phyloP scores from a whole-genome alignment of 768 basidiomycete genomes.

The Trametes villosa region DNA sequence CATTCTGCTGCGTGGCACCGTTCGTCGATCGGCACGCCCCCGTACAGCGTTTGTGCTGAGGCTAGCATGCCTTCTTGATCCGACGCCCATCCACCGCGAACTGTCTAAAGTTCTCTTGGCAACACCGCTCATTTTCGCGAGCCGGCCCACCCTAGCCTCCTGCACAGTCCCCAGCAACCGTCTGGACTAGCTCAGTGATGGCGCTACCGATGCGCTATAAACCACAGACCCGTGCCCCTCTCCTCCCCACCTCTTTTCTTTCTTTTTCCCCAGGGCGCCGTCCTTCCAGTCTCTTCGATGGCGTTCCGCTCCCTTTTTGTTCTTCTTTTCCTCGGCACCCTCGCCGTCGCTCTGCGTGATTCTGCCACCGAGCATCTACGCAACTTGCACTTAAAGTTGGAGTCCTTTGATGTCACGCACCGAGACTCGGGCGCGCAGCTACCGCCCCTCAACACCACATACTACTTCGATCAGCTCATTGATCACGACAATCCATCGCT shows the following conservation, averaged over 20 bases:
- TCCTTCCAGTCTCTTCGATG: constrained; percentile 41
- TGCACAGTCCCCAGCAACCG: too few species aligned
- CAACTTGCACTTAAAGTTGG: neutral
- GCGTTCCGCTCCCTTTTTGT: neutral
- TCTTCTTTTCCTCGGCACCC: neutral
- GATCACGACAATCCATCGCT: constrained; percentile 57
- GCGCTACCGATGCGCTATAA: too few species aligned
- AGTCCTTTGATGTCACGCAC: neutral
- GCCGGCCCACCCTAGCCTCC: too few species aligned
- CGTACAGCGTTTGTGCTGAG: too few species aligned
- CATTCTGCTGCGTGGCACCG: too few species aligned
- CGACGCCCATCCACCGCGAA: too few species aligned
- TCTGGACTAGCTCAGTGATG: too few species aligned
- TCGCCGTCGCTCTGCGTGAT: neutral
- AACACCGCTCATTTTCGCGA: too few species aligned
- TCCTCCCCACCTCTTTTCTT: neutral
- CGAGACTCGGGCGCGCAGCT: neutral
- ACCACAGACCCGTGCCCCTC: too few species aligned
- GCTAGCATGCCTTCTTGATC: too few species aligned
- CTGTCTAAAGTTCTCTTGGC: too few species aligned
- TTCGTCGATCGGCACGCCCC: too few species aligned
- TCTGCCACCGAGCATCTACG: neutral
- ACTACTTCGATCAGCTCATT: constrained; percentile 57
- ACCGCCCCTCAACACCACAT: constrained; percentile 28
- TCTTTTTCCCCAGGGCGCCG: constrained; percentile 45